These are phyloP conservation scores for Coprinopsis sp. DNA, from an alignment of 768 basidiomycete genomes.

Conservation along the genomic window DNA sequence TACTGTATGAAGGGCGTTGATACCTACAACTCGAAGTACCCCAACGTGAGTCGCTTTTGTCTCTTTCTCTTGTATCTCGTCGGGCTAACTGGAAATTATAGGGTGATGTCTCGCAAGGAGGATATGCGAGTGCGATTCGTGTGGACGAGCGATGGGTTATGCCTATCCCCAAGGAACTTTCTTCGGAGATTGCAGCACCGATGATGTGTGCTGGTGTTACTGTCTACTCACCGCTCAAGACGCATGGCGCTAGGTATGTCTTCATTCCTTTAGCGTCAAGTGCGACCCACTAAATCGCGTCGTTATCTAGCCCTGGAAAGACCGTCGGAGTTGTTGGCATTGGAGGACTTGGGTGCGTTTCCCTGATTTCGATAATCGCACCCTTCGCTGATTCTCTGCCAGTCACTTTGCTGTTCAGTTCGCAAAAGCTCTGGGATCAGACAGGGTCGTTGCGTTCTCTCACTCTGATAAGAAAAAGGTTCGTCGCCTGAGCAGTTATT, in stretches of 20 bases:
- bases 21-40: conserved; percentile 41
- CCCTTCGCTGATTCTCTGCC: background rate
- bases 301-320: conserved; percentile 56
- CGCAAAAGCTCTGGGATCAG: conserved; percentile 47
- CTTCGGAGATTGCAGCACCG: conserved; percentile 51
- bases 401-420: conserved; percentile 33
- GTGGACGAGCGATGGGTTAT: conserved; percentile 53
- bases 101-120: conserved; percentile 37
- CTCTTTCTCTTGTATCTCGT: no score
- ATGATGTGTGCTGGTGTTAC: conserved; percentile 67
- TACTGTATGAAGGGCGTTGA: conserved; percentile 44
- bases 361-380: background rate
- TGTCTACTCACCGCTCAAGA: conserved; percentile 54
- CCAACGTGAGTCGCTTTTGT: conserved; percentile 33
- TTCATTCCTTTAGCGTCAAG: no score
- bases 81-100: no score
- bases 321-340: conserved; percentile 64
- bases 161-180: conserved; percentile 50
- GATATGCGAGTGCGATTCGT: conserved; percentile 45
- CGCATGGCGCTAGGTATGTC: conserved; percentile 45
- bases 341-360: conserved; percentile 49
- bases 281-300: no score
- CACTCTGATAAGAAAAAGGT: conserved; percentile 46
- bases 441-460: conserved; percentile 52
- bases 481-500: background rate